Conservation (phyloP, 2,329 filamentous ascomycete species). For the Shiraia bambusicola region DNA sequence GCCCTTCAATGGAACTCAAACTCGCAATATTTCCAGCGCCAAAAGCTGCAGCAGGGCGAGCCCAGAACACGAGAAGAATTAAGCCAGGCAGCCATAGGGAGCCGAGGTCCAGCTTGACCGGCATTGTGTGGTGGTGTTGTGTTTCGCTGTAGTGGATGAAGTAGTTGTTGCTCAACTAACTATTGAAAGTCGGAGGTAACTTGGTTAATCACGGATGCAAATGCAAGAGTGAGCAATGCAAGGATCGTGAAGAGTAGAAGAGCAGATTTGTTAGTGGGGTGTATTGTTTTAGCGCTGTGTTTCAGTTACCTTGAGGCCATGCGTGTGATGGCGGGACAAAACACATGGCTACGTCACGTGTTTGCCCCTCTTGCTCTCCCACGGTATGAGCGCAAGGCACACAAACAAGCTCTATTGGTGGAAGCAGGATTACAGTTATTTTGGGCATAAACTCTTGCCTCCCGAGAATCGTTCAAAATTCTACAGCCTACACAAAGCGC, state of each 20-base stretch:
- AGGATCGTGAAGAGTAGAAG: neutral
- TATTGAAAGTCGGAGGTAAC: neutral
- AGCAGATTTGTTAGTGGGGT: conserved; percentile 1
- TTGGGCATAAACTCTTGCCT: no score
- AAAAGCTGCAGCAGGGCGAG: conserved; percentile 72
- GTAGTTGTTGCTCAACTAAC: neutral
- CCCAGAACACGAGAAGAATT: conserved; percentile 63
- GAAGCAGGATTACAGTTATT: no score
- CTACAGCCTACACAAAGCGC: no score
- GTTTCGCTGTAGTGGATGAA: conserved; percentile 1
- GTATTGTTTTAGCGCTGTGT: conserved; percentile 5
- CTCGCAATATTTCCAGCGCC: conserved; percentile 87
- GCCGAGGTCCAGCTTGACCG: conserved; percentile 31
- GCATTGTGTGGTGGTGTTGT: conserved; percentile 19
- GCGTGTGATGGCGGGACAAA: conserved; percentile 5
- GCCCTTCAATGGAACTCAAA: conserved; percentile 76
- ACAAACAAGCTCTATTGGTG: no score
- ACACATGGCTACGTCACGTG: conserved; percentile 3
- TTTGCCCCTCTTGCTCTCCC: neutral
- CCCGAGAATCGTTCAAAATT: no score
- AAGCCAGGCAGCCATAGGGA: conserved; percentile 44
- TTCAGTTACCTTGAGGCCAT: no score
- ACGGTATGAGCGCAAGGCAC: neutral
- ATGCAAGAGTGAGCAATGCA: neutral
- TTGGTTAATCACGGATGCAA: neutral